Base-by-base conservation (phyloP, 768 basidiomycete species). In the Hypholoma fasciculare region DNA sequence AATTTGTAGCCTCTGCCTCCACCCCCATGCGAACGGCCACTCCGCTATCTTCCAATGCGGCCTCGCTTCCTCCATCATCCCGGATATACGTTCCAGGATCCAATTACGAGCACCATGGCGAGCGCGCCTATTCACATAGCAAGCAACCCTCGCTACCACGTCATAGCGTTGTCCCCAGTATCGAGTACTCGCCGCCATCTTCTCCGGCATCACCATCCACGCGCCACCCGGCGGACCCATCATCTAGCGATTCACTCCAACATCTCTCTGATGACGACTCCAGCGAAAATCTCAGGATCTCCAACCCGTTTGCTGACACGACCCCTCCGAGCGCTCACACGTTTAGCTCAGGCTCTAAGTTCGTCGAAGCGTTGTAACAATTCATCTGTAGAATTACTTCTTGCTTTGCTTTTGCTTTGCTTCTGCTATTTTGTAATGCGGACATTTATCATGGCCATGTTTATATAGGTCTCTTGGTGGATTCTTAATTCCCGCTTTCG, bases 301-400 rank as follows among this genome's bases (percentile, higher is more conserved):
- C 60, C 60, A 58, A 47, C 70, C 76, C 19, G 61, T 74, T 61
- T 73, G 71, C 26, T 2, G 54, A 46, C 19, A 13, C 54, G 16
- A 7, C 54, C 8, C 8, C 54, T 12, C 34, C 26, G 16, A 54
- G 44, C 43, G 40, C 14, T 13, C 30, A 46, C 62, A 77, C 79
- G 11, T 74, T 79, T 36, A 64, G 65, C 52, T 73, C 74, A n/a
- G 82, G 81, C 13, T 77, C 79, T 16, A 83, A 78, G 65, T 83
- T 83, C 57, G 67, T 82, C 26, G 82, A 82, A 62, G 71, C 61
- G 27, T 52, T 78, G 49, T 78, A 69, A 70, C 39, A 39, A 34
- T 34, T 46, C 30, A 34, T 34, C 30, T 34, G 30, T 34, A 34
- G 9, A 34, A 34, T 34, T 34, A 34, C 30, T 34, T 34, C 30